A percentile compares a stretch with the other conserved stretches of the same genome.
These are phyloP conservation scores for Stenogyne calaminthoides DNA, from an alignment of 305 asterid genomes.

Conservation along the genomic window DNA sequence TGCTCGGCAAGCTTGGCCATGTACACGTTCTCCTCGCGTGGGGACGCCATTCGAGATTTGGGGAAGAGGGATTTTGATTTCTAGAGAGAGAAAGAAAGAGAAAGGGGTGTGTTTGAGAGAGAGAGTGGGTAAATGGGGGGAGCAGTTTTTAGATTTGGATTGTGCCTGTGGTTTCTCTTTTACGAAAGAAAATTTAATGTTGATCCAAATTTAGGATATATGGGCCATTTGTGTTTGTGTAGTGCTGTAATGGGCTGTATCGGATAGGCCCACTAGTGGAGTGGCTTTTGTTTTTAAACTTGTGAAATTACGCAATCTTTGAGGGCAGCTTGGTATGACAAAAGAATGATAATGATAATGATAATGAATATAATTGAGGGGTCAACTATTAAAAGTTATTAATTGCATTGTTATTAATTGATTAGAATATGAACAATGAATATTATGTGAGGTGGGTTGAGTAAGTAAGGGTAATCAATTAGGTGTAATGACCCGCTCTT, in stretches of 20 bases:
- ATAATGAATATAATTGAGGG: no score
- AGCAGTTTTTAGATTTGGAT: constrained; percentile 6
- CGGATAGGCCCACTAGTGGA: background rate
- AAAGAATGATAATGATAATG: no score
- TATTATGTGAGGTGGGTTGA: no score
- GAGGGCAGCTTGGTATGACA: no score
- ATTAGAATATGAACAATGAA: no score
- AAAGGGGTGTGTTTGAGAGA: constrained; percentile 23
- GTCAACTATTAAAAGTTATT: no score
- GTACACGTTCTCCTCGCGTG: constrained; percentile 83
- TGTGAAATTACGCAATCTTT: no score
- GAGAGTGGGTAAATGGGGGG: constrained; percentile 11
- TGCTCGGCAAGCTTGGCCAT: constrained; percentile 88
- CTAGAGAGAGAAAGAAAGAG: constrained; percentile 21
- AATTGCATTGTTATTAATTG: no score
- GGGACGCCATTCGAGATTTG: constrained; percentile 64
- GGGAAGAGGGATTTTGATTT: constrained; percentile 25
- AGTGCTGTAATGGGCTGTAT: background rate
- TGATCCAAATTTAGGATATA: background rate
- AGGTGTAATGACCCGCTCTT: no score
- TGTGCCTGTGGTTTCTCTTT: background rate
- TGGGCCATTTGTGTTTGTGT: constrained; percentile 13
- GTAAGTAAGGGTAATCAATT: no score
- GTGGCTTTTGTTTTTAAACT: no score
- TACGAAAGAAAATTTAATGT: background rate